Base-by-base conservation (phyloP, 2,329 filamentous ascomycete species). In the Cladosporium sp. region DNA sequence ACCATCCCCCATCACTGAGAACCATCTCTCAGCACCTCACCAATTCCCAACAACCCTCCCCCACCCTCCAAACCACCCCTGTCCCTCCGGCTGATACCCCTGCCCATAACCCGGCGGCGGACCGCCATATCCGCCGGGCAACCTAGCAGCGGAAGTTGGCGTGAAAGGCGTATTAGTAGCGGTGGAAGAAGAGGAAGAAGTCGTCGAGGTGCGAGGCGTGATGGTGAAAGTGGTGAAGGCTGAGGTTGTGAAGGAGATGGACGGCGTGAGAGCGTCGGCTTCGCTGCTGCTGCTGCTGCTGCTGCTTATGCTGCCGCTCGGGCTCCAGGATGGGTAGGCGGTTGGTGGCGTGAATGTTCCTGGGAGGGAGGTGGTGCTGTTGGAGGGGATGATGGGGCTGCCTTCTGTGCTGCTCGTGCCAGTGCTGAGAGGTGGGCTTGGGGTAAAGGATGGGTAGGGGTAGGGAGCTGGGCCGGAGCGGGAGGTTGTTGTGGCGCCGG, bases 391-490 rank as follows among this genome's bases (percentile, higher is more conserved):
- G 41, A 55, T 42, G 40, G 62, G 57, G 36, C 43, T 43, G n/a
- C 38, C 46, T n/a, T 42, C 38, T 25, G 25, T 40, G 22, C 20
- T 43, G 33, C 38, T 43, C 1, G 7, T 16, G 30, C 39, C 47
- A 6, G 47, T 50, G 47, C 47, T 50, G 16, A 49, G 19, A n/a
- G 30, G n/a, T 19, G 38, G 38, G 18, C 13, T 22, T n/a, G 42
- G 18, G 29, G 16, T 18, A 11, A 58, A 58, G 29, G 59, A 55
- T 8, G 63, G 57, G 32, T 64, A 61, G 7, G 61, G 62, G 33
- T 69, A 41, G 67, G 65, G 22, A 66, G 70, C 33, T 68, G 69
- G 19, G 69, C 69, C 8, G 68, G 68, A 1, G 69, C 69, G n/a
- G 66, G 67, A 30, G 64, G 61, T 29, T 65, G 66, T 11, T 64